Base-by-base conservation (phyloP, 2,329 filamentous ascomycete genomes). In the Fusarium marasasianum region DNA sequence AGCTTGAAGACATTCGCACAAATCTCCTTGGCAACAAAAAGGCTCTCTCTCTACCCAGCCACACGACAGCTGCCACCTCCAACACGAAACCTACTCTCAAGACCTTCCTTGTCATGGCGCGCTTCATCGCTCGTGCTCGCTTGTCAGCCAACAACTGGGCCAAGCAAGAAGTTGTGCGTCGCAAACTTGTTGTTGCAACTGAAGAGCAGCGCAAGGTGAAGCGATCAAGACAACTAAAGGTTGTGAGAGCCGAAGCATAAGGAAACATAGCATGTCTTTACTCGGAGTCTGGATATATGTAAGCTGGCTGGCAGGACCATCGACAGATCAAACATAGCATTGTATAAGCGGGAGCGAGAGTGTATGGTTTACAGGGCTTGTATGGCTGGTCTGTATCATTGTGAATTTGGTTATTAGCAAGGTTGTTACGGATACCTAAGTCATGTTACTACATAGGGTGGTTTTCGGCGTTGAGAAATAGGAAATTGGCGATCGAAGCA, bases 1-100 rank as follows among this genome's bases (percentile, higher is more conserved):
- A 98, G 80, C 91, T 98, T 72, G 90, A 93, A 77, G 89, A 93
- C 77, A 97, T 98, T 87, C 94, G 84, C 73, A 83, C 81, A 72
- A 81, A 84, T 59, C 76, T 84, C 54, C 81, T 84, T 48, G 81
- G 83, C 71, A 82, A 79, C 78, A 82, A 83, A 69, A 81, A 81
- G 58, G 71, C 82, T 48, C 80, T 83, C 60, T 62, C 79, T 50
- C 73, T 80, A 63, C 75, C 83, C 48, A 73, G 77, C 33, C 68
- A 79, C 63, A 55, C 75, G 43, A 54, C 55, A 18, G 24, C 62
- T n/a, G 33, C 60, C 38, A 70, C 73, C 59, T 63, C 58, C 54
- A 44, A 55, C 41, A 61, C 62, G 15, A 77, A 76, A n/a, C 57
- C 78, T 31, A 70, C 82, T 22, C 82, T 89, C 48, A 82, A 81